Evolutionary conservation across 352 stramenopile genomes (phyloP).

Genomic region (Pythium rishiriense): DNA sequence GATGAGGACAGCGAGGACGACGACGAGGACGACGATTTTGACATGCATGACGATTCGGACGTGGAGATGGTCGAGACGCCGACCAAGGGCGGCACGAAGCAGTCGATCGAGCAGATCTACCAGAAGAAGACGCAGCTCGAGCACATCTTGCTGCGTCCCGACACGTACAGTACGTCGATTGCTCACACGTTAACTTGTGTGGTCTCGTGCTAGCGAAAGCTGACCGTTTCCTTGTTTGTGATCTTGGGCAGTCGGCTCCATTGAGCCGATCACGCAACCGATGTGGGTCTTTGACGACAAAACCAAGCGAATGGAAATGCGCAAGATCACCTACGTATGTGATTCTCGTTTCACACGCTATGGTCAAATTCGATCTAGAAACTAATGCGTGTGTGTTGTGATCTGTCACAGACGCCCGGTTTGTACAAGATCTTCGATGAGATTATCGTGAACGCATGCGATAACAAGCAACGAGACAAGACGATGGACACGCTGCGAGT

Average conservation of each 20-base stretch:
- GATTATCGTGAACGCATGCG: slow-evolving; percentile 99
- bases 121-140: slow-evolving; percentile 98
- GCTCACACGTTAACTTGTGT: too few relatives aligned
- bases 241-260: slow-evolving; percentile 89
- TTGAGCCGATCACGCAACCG: slow-evolving; percentile 90
- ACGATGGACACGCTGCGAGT: slow-evolving; percentile 95
- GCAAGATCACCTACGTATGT: slow-evolving; percentile 91
- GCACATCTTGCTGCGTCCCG: slow-evolving; percentile 97
- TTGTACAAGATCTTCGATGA: slow-evolving; percentile 99
- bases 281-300: slow-evolving; percentile 93
- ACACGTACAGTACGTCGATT: slow-evolving; percentile 93
- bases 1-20: slow-evolving; percentile 39
- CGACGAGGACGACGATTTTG: slow-evolving; percentile 32
- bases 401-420: slow-evolving; percentile 78
- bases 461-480: slow-evolving; percentile 99
- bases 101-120: slow-evolving; percentile 92
- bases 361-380: background rate
- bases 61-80: slow-evolving; percentile 28
- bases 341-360: background rate
- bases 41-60: slow-evolving; percentile 14
- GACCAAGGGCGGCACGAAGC: slow-evolving; percentile 41
- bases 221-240: background rate
- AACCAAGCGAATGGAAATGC: slow-evolving; percentile 91
- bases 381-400: background rate
- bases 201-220: too few relatives aligned